phyloP scores from a whole-genome alignment of 257 asterid genomes.

The Solanum pimpinellifolium region DNA sequence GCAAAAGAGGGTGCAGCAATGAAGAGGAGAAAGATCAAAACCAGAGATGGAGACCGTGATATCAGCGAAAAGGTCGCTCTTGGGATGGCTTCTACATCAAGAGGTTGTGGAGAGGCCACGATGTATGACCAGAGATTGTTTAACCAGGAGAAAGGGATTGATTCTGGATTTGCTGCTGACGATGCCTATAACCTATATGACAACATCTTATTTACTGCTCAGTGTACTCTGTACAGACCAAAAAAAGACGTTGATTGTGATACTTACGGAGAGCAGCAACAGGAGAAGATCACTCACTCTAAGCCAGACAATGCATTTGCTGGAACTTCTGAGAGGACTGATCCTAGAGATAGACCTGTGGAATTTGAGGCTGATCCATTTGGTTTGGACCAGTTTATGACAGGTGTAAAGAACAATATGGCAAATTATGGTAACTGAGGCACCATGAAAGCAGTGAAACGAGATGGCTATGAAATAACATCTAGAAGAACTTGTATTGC shows the following conservation, averaged over 20 bases:
- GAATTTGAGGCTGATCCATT: slow-evolving; percentile 89
- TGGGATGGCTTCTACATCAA: background rate
- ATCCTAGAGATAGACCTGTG: slow-evolving; percentile 60
- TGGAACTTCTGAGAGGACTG: slow-evolving; percentile 55
- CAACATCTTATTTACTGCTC: slow-evolving; percentile 58
- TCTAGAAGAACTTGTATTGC: slow-evolving; percentile 24
- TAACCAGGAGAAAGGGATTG: background rate
- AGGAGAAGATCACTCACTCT: slow-evolving; percentile 40
- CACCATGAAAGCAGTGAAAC: slow-evolving; percentile 21
- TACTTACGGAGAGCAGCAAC: slow-evolving; percentile 61
- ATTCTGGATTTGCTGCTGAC: background rate
- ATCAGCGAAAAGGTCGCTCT: background rate
- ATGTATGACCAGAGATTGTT: slow-evolving; percentile 50
- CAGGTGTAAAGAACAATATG: slow-evolving; percentile 66
- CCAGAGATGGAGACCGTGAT: background rate
- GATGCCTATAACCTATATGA: slow-evolving; percentile 10
- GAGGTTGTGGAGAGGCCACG: slow-evolving; percentile 35
- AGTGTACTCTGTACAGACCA: background rate
- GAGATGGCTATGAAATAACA: slow-evolving; percentile 17
- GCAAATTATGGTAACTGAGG: slow-evolving; percentile 53
- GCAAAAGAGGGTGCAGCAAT: background rate
- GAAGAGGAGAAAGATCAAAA: background rate
- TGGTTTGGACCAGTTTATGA: slow-evolving; percentile 68
- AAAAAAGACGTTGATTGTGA: slow-evolving; percentile 37
- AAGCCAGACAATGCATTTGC: slow-evolving; percentile 57